Evolutionary conservation across 2,329 filamentous ascomycete genomes (phyloP).

Genomic region (Raffaelea arxii): DNA sequence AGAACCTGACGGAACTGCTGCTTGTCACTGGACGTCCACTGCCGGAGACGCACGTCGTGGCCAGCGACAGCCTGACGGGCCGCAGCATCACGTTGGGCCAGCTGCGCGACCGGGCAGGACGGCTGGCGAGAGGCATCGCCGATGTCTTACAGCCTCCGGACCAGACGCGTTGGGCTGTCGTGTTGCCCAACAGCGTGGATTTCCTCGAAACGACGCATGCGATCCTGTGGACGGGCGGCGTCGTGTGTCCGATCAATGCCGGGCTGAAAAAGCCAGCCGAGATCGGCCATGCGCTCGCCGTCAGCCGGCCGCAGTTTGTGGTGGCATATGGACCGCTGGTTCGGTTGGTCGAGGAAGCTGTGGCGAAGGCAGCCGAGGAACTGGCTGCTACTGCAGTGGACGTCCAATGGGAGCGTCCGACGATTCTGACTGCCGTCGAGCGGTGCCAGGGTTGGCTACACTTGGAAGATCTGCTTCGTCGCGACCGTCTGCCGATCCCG

Average conservation of each 20-base stretch:
- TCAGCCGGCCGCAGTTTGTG: constrained; percentile 30
- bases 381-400: constrained; percentile 14
- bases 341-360: constrained; percentile 20
- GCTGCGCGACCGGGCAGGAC: constrained; percentile 28
- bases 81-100: constrained; percentile 34
- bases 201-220: constrained; percentile 32
- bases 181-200: constrained; percentile 34
- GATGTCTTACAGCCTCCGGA: constrained; percentile 21
- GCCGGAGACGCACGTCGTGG: constrained; percentile 31
- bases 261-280: constrained; percentile 27
- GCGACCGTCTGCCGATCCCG: constrained; percentile 23
- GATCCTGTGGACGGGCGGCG: constrained; percentile 29
- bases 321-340: constrained; percentile 26
- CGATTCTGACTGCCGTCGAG: constrained; percentile 24
- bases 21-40: constrained; percentile 24
- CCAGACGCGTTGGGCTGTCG: constrained; percentile 29
- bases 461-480: constrained; percentile 24
- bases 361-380: constrained; percentile 20
- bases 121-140: constrained; percentile 28
- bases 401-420: constrained; percentile 23
- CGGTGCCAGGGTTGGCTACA: constrained; percentile 16
- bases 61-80: constrained; percentile 32
- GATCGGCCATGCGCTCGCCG: constrained; percentile 30
- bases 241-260: constrained; percentile 29
- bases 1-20: constrained; percentile 34